Base-by-base conservation (phyloP, 2,329 filamentous ascomycete species). In the Cercospora sesami region DNA sequence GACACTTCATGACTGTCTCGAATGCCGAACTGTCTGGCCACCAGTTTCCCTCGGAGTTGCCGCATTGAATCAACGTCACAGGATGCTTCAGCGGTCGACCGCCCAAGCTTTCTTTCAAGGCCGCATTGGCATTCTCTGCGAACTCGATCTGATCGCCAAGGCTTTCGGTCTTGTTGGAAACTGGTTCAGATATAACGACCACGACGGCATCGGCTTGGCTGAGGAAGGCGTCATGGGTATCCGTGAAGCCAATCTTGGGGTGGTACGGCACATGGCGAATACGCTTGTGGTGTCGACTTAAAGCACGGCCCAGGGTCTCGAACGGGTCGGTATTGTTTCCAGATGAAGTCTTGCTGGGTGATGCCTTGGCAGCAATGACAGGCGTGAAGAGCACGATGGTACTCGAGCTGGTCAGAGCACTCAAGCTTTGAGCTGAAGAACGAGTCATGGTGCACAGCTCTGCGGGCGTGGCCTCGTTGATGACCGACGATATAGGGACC, bases 251-350 rank as follows among this genome's bases (percentile, higher is more conserved):
- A 67, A 83, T 79, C 63, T 84, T 83, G 58, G 87, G 85, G 5
- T 88, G 86, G 74, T 92, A 94, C 5, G 91, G 90, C 53, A 92
- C 86, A 76, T 93, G 91, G 21, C 89, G 86, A 69, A 93, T 83
- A 77, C 83, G 84, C 2, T 84, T 80, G 74, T 91, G 88, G 72
- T 85, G 83, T 60, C 79, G 81, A 60, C 87, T 86, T 60, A 94
- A 78, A 55, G 87, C 85, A 69, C 85, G 84, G 21, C 91, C 91
- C 18, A 94, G 81, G 14, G 86, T 84, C 77, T 93, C 90, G 75
- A 93, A 93, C 0, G 91, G 91, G 75, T 94, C 91, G 73, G 80
- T 83, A 55, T 82, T 81, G 55, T 79, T 60, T 4, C 23, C 30
- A 4, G 63, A 36, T 48, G 58, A 74, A 71, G 79, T 79, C 68